Percentiles rank a stretch among this genome's conserved stretches.
Evolutionary conservation across 805 yeast genomes (phyloP).

Genomic region (Candida germanica): DNA sequence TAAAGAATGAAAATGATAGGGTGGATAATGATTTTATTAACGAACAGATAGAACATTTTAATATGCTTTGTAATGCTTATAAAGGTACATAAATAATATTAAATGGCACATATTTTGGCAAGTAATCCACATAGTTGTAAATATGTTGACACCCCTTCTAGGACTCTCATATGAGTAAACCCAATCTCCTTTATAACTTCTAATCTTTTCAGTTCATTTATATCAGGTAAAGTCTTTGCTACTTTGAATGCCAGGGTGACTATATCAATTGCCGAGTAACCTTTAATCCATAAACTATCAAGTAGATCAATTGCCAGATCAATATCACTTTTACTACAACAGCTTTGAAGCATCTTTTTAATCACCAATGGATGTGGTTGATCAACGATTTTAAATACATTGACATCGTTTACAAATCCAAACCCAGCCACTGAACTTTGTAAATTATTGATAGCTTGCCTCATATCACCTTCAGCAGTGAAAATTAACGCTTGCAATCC

Average conservation of each 20-base stretch:
- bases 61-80: conserved; percentile 39
- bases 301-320: conserved; percentile 67
- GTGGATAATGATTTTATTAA: conserved; percentile 22
- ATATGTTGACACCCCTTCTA: conserved; percentile 90
- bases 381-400: conserved; percentile 93
- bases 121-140: conserved; percentile 83
- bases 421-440: conserved; percentile 95
- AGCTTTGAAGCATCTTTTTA: conserved; percentile 53
- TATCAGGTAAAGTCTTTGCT: conserved; percentile 66
- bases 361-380: conserved; percentile 92
- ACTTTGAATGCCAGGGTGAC: conserved; percentile 89
- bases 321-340: conserved; percentile 39
- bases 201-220: conserved; percentile 66
- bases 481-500: conserved; percentile 91
- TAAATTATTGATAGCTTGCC: conserved; percentile 92
- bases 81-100: conserved; percentile 13
- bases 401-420: conserved; percentile 83
- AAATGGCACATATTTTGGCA: conserved; percentile 48
- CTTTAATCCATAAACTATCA: conserved; percentile 77
- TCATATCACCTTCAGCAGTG: conserved; percentile 98
- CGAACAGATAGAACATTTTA: conserved; percentile 39
- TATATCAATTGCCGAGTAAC: conserved; percentile 91
- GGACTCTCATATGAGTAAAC: conserved; percentile 82
- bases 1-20: conserved; percentile 37
- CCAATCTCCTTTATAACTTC: conserved; percentile 86